Evolutionary conservation across 345 rosid genomes (phyloP), one percentile per base, ranked within the genome.

Genomic region (Eucalyptus pauciflora): DNA sequence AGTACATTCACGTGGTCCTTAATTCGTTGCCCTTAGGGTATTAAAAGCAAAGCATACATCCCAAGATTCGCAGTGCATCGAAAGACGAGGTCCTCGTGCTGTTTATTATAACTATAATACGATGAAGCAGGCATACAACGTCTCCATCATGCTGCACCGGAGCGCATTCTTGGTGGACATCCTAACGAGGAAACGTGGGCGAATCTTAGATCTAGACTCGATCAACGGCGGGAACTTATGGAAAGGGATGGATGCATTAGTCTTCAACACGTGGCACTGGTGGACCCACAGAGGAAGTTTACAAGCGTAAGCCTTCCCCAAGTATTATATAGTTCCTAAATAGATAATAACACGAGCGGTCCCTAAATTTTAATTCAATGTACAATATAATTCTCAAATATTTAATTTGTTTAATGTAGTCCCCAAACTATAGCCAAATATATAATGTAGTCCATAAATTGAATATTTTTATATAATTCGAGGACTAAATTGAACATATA

Each of bases 191-290:
- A 91, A 49, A 50, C 86, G 91, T 1, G 96, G 95, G 2, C 91
- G 93, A 79, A 89, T 96, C 88, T 91, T 97, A 13, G 94, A 92
- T 56, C 95, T 95, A 0, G 90, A 93, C 79, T 95, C 99, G 5
- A 95, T 96, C 86, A 85, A 91, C 50, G 88, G 92, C 52, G 97
- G 94, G 43, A 80, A 90, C 14, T 52, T 92, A 11, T 97, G 99
- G 99, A 92, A 89, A 89, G 92, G 88, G 2, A 92, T 87, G 37
- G 96, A 96, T 88, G 90, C 93, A 49, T 88, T 97, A 91, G 45
- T 97, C 86, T 97, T 96, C 91, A 91, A 97, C 71, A 87, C 98
- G 7, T 97, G 99, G 99, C 99, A 97, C 86, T 97, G 99, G 99
- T 97, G 99, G 99, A 96, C 95, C 87, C 99, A 97, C 89, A 92